These are phyloP conservation scores for Irpex rosettiformis DNA, from an alignment of 1,284 basidiomycete species.

Conservation along the genomic window DNA sequence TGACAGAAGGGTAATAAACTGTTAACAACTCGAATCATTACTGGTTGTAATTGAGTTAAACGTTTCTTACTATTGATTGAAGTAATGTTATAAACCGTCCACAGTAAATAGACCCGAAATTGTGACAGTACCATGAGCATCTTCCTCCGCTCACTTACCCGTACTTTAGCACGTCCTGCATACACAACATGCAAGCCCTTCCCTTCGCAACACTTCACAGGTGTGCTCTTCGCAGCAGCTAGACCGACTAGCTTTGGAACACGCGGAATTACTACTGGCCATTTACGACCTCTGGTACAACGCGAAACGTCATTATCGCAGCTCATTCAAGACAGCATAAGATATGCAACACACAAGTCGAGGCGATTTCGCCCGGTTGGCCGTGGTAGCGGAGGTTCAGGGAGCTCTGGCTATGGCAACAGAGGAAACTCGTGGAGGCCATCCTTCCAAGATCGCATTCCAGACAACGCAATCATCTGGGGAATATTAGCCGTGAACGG, in stretches of 20 bases:
- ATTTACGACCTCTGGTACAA: not conserved
- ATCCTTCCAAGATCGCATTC: conserved; percentile 26
- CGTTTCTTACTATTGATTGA: conserved; percentile 20
- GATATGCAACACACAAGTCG: not conserved
- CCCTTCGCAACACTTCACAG: not conserved
- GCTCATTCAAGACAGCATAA: not conserved
- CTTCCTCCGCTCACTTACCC: not conserved
- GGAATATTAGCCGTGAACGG: conserved; percentile 45
- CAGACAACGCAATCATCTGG: conserved; percentile 37
- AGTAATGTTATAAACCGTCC: no score
- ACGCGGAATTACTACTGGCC: not conserved
- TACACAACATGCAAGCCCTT: not conserved
- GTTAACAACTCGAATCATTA: no score
- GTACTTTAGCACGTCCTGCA: not conserved
- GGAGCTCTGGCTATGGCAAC: not conserved
- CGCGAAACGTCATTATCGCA: not conserved
- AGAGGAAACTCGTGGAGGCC: not conserved
- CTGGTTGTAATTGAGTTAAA: no score
- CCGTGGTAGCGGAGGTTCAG: not conserved
- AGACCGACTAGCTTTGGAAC: not conserved
- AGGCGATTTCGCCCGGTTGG: not conserved
- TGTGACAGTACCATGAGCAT: no score
- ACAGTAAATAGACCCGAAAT: no score
- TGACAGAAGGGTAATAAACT: no score
- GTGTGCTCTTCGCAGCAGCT: not conserved